Evolutionary conservation across 305 asterid species (phyloP), one percentile per base, ranked within the genome.

Genomic region (Fraxinus sp.): DNA sequence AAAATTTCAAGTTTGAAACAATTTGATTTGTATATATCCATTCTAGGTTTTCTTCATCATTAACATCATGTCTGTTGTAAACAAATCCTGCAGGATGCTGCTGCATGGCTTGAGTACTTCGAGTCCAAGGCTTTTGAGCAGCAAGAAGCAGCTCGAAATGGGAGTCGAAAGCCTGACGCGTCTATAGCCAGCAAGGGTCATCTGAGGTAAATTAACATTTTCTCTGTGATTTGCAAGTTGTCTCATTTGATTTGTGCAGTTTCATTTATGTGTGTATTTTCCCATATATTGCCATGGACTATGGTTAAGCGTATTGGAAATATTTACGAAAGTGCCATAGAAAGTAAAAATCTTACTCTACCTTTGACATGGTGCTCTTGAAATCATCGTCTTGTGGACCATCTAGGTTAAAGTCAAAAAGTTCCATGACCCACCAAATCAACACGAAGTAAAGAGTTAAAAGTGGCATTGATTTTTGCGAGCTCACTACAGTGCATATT

Each of bases 131-230:
- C 99, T 83, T 90, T 94, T 85, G 99, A 95, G 88, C 99, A 94
- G 89, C 99, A 95, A 90, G 98, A 95, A 92, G 98, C 99, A 85
- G 98, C 95, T 89, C 93, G 97, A 85, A 94, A 94, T 83, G 99
- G 99, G 85, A 95, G 97, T 78, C 88, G 93, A 80, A 95, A 94
- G 86, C 99, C 99, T 73, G 97, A 95, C 89, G 97, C 99, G 74
- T 94, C 98, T 57, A 95, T 95, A 87, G 98, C 99, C 86, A 95
- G 98, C 95, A 95, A 95, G 89, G 99, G 99, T 80, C 99, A 95
- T 87, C 90, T 95, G 79, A 95, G 99, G 98, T 92, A 89, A 84
- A 78, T 79, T 74, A 78, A 16, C 81, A 20, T 59, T 83, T 71
- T 75, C 72, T 77, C 62, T 70, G 16, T 71, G 79, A 82, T 74